Evolutionary conservation across 2,329 filamentous ascomycete species (phyloP).

Genomic region (Pseudocercospora eumusae): DNA sequence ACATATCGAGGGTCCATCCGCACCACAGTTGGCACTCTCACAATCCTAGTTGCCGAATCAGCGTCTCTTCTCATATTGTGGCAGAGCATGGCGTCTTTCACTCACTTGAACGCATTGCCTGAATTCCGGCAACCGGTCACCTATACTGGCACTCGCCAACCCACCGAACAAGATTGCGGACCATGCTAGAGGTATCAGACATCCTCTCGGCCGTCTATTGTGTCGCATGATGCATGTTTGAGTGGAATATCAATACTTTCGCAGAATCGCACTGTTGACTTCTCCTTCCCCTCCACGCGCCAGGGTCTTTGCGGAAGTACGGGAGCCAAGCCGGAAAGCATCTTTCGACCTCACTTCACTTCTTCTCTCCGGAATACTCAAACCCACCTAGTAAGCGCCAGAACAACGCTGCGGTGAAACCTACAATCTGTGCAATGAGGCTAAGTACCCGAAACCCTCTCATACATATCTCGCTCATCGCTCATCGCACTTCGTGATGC

Average conservation of each 20-base stretch:
- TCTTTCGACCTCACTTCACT: slow-evolving; percentile 6
- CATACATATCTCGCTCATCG: not conserved
- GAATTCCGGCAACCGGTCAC: slow-evolving; percentile 86
- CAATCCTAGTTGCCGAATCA: slow-evolving; percentile 63
- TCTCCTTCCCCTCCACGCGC: slow-evolving; percentile 7
- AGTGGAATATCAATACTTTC: slow-evolving; percentile 17
- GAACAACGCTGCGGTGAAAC: not conserved
- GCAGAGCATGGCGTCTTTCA: not conserved
- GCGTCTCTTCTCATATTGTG: not conserved
- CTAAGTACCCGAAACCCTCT: slow-evolving; percentile 16
- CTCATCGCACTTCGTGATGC: slow-evolving; percentile 22
- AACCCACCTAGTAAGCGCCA: not conserved
- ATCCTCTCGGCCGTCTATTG: slow-evolving; percentile 25
- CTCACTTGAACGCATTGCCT: slow-evolving; percentile 77
- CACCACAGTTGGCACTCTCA: slow-evolving; percentile 73
- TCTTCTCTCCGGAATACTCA: not conserved
- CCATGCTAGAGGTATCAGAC: slow-evolving; percentile 27
- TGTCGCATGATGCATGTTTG: slow-evolving; percentile 35
- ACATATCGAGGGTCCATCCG: slow-evolving; percentile 70
- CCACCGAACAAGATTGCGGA: slow-evolving; percentile 21
- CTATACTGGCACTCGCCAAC: slow-evolving; percentile 64
- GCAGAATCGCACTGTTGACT: slow-evolving; percentile 7
- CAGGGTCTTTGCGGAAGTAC: slow-evolving; percentile 7
- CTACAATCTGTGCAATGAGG: not conserved
- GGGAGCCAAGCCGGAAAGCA: not conserved